These are phyloP conservation scores for Sisymbrium irio DNA, from an alignment of 345 rosid genomes.

Conservation along the genomic window DNA sequence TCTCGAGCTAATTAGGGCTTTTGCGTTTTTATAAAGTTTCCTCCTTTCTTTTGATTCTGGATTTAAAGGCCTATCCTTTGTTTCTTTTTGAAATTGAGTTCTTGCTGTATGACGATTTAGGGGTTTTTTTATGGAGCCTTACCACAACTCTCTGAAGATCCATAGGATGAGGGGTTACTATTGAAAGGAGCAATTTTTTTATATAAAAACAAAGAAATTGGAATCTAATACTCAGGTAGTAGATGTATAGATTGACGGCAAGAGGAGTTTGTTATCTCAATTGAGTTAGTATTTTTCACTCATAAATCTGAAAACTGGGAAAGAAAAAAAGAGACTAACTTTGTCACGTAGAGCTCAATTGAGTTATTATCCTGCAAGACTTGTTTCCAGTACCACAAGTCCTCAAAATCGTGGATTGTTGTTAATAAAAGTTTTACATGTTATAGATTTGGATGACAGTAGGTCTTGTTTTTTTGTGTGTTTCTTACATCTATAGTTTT, in stretches of 20 bases:
- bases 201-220: not conserved
- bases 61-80: not conserved
- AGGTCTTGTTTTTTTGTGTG: not conserved
- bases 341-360: not conserved
- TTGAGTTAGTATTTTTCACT: not conserved
- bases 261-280: not conserved
- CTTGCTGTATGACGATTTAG: conserved; percentile 2
- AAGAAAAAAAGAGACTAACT: not conserved
- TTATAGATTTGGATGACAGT: conserved; percentile 2
- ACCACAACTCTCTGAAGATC: not conserved
- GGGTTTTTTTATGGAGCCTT: conserved; percentile 9
- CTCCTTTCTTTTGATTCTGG: not conserved
- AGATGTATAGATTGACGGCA: not conserved
- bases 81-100: not conserved
- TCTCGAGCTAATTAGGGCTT: conserved; percentile 1
- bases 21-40: not conserved
- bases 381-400: not conserved
- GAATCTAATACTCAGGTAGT: not conserved
- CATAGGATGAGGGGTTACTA: not conserved
- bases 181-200: not conserved
- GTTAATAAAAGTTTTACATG: conserved; percentile 6
- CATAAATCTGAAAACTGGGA: not conserved
- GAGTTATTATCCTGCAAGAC: not conserved
- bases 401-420: not conserved
- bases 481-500: not conserved